Base-by-base conservation (phyloP, 2,329 filamentous ascomycete species). In the Penicillium sp. region DNA sequence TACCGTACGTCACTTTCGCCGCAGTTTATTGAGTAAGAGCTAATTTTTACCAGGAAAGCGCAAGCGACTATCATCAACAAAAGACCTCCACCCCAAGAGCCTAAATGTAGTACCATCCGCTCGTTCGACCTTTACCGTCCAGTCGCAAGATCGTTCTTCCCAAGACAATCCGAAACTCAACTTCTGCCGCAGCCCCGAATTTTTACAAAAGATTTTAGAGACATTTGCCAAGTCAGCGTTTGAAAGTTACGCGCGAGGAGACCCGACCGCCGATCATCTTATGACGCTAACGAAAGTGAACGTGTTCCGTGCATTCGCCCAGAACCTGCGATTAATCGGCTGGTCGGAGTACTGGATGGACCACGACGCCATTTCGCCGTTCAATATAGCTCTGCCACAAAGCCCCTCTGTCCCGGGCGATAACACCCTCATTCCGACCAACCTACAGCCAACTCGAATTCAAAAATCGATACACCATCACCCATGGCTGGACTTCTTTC, bases 221-320 rank as follows among this genome's bases (percentile, higher is more conserved):
- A 48, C 31, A 33, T 69, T 70, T 44, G 65, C 62, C 39, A 48
- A 62, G 29, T 52, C 57, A 3, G 70, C 69, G 6, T 65, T 62
- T 29, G 54, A 64, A 33, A 68, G 68, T 33, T 33, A 33, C 12
- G 31, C 31, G 31, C 31, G 31, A 33, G 31, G 31, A 13, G 31
- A 33, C 31, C 31, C 31, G 31, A 15, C 31, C 31, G 31, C 31
- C 31, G 31, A 33, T 33, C 31, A 33, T 33, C 31, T 33, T 33
- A 33, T 33, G 31, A 33, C 31, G 31, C 31, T 33, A 33, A 33
- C 31, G 12, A 33, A 33, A 33, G 31, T 33, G 31, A 33, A 33
- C 31, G 31, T 33, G 31, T 33, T 33, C 31, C 31, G 31, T 33
- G 31, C 31, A 33, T 33, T 33, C 31, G 31, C 31, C 12, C 31